Conservation (phyloP, 1,139 yeast genomes). For the Dujonia santamariae region DNA sequence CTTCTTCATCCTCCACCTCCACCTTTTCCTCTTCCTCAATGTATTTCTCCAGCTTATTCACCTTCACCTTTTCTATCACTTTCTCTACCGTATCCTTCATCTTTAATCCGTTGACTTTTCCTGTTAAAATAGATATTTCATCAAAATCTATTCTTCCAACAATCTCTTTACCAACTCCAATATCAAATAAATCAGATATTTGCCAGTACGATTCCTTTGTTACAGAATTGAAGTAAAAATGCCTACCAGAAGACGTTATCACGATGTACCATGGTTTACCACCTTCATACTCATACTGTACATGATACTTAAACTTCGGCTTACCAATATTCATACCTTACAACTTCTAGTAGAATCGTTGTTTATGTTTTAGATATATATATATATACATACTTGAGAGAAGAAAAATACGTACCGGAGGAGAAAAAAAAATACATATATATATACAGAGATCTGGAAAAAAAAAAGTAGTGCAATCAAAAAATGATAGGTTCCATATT, state of each 20-base stretch:
- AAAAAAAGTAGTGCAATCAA: no score
- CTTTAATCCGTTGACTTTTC: slow-evolving; percentile 27
- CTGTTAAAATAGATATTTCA: slow-evolving; percentile 29
- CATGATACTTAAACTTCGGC: slow-evolving; percentile 17
- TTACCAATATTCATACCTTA: slow-evolving; percentile 7
- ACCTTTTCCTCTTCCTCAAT: background rate
- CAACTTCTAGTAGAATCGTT: no score
- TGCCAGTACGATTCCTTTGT: slow-evolving; percentile 31
- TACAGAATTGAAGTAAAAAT: slow-evolving; percentile 29
- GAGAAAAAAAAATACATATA: no score
- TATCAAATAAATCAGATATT: slow-evolving; percentile 22
- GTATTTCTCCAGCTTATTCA: background rate
- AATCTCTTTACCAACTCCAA: slow-evolving; percentile 15
- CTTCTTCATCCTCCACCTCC: background rate
- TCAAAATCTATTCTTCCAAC: slow-evolving; percentile 25
- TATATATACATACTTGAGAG: no score
- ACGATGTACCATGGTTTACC: slow-evolving; percentile 27
- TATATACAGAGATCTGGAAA: no score
- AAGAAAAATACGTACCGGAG: no score
- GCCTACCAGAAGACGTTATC: slow-evolving; percentile 24
- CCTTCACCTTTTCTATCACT: background rate
- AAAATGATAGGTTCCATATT: no score
- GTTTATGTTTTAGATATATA: no score
- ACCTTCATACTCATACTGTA: slow-evolving; percentile 14
- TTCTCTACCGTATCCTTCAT: background rate